Base-by-base conservation (phyloP, 257 asterid species). In the Oldenlandia corymbosa region DNA sequence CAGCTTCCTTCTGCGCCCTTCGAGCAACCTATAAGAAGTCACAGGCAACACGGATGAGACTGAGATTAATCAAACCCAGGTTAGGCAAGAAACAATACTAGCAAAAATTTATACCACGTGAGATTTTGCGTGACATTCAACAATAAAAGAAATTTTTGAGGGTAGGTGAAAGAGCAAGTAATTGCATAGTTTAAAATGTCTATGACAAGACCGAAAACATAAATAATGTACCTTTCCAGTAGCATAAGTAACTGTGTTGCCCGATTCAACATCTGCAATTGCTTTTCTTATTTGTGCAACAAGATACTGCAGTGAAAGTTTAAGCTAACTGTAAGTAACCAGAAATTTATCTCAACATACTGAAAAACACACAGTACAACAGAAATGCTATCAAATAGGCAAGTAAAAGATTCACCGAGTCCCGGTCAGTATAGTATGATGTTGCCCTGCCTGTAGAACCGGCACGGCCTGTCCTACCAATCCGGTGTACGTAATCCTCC, bases 401-500 rank as follows among this genome's bases (percentile, higher is more conserved):
- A 47, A 36, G 62, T 7, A 37, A 64, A 34, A 62, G 58, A 60
- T 55, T 57, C 67, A 89, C 97, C 95, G 71, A 75, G 77, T 89
- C 94, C 34, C 94, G 94, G 68, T 89, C 97, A 30, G 86, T 85
- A 62, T 83, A 85, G 73, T 85, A 87, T 10, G 97, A 87, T 42
- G 95, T 85, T 58, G 95, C 94, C 78, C 74, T 84, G 71, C 97
- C 95, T 27, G 95, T 85, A 58, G 94, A 80, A 57, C 97, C 97
- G 16, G 95, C 95, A 68, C 97, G 97, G 57, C 97, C 97, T 16
- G 97, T 90, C 73, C 97, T 79, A 63, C 97, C 97, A 68, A 90
- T 83, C 43, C 97, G 86, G 76, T 87, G 97, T 32, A 90, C 94
- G 64, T 87, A 90, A 72, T 90, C 94, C 79, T 90, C 97, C 95